Base-by-base conservation (phyloP, 2,329 filamentous ascomycete genomes). In the Cladophialophora immunda region DNA sequence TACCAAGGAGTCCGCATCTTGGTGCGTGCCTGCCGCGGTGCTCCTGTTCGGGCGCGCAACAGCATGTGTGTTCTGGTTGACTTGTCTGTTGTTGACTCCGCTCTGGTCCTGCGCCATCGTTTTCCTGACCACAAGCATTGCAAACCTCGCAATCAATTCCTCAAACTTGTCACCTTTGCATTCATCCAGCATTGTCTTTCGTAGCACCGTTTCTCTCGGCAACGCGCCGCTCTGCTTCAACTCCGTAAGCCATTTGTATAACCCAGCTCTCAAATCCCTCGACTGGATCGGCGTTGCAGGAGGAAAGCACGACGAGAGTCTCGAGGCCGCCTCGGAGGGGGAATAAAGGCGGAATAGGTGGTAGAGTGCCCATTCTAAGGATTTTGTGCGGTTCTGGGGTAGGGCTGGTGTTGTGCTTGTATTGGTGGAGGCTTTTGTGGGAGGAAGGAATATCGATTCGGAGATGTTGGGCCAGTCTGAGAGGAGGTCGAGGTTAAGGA, bases 161-260 rank as follows among this genome's bases (percentile, higher is more conserved):
- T 94, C 93, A 62, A 98, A 87, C 70, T 92, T 90, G 62, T 97
- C 93, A 5, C 94, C 94, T 71, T 91, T 94, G 80, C 95, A 99
- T 73, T 99, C 94, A 76, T 99, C 95, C 59, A 99, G 83, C 92
- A 97, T 97, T 0, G 93, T 97, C 81, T 97, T 97, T 59, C 95
- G 88, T 34, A 98, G 81, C 0, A 96, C 86, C 0, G 87, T 86
- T 75, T 97, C 93, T 58, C 92, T 86, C 2, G 93, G 92, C 8
- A 98, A 83, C 0, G 90, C 83, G 32, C 93, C 94, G 80, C 88
- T 92, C 81, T 96, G 97, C 82, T 98, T 98, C 67, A 93, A 83
- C 59, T 92, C 90, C 70, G 94, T 92, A 62, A 99, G 87, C 71
- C 86, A 89, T 78, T 93, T 88, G 73, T 94, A 91, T 8, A 97